Evolutionary conservation across 2,329 filamentous ascomycete genomes (phyloP).

Genomic region (Rhinocladiella mackenziei): DNA sequence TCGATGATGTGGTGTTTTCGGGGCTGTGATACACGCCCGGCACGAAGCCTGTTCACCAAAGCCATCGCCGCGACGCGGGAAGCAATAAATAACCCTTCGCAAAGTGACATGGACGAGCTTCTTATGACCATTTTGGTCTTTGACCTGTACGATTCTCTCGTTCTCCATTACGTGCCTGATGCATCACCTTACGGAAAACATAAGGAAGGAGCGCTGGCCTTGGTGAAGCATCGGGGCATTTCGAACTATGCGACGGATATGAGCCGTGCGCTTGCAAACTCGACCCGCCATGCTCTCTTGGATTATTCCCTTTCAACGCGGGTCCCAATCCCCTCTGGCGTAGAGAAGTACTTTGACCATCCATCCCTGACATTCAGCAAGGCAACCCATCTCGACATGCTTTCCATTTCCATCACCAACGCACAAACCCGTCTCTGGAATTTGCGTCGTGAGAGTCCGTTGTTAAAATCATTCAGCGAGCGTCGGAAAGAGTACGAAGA

Average conservation of each 20-base stretch:
- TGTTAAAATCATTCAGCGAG: neutral
- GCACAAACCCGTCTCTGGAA: conserved; percentile 20
- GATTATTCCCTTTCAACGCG: conserved; percentile 18
- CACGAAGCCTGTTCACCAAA: conserved; percentile 22
- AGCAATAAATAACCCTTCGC: conserved; percentile 21
- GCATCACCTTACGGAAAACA: conserved; percentile 18
- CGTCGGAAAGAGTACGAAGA: conserved; percentile 7
- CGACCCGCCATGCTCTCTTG: conserved; percentile 21
- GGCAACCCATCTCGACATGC: conserved; percentile 18
- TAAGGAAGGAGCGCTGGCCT: conserved; percentile 27
- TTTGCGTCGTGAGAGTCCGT: conserved; percentile 1
- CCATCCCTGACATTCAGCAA: conserved; percentile 11
- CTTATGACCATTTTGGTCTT: conserved; percentile 29
- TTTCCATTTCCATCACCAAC: conserved; percentile 15
- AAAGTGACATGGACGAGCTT: conserved; percentile 24
- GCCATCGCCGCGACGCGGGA: conserved; percentile 23
- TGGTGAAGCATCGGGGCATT: conserved; percentile 22
- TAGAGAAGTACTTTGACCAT: conserved; percentile 20
- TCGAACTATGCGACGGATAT: conserved; percentile 17
- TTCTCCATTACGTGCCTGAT: conserved; percentile 20
- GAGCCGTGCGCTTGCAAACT: conserved; percentile 16
- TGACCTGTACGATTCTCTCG: conserved; percentile 29
- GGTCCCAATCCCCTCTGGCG: conserved; percentile 16
- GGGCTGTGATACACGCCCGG: conserved; percentile 21
- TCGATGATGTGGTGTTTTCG: conserved; percentile 27